Evolutionary conservation across 768 basidiomycete genomes (phyloP).

Genomic region (Candolleomyces efflorescens): DNA sequence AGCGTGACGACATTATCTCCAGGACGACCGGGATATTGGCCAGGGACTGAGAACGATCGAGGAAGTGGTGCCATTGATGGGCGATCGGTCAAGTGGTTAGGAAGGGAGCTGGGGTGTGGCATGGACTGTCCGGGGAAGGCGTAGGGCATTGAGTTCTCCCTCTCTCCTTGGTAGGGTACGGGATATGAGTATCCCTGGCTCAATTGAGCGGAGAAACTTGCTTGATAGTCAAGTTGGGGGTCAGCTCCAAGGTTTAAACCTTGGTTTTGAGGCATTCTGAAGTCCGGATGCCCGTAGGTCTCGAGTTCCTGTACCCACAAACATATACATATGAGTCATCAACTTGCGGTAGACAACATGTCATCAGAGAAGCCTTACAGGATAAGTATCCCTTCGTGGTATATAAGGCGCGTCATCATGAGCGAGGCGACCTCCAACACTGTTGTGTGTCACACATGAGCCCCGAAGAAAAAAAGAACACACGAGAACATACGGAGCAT

Average conservation of each 20-base stretch:
- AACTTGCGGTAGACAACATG: neutral
- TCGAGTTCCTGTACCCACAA: neutral
- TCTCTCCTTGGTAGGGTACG: neutral
- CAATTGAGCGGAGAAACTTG: neutral
- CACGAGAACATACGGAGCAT: too few relatives aligned
- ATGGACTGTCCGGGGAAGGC: neutral
- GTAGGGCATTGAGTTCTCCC: neutral
- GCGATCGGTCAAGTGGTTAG: neutral
- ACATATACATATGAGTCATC: neutral
- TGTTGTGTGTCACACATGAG: neutral
- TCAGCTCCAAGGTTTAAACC: neutral
- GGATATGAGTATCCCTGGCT: neutral
- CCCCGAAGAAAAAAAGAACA: neutral
- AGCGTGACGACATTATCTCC: neutral
- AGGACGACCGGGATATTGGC: neutral
- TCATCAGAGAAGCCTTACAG: neutral
- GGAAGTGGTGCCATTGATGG: neutral
- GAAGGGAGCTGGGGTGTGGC: neutral
- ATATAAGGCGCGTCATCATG: neutral
- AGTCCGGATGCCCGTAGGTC: neutral
- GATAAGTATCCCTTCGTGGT: neutral
- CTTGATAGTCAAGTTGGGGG: neutral
- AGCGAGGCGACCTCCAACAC: neutral
- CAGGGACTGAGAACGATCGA: neutral
- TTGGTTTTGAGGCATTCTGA: neutral